Conservation (phyloP, 352 stramenopile species). For the Phytophthora idaei region DNA sequence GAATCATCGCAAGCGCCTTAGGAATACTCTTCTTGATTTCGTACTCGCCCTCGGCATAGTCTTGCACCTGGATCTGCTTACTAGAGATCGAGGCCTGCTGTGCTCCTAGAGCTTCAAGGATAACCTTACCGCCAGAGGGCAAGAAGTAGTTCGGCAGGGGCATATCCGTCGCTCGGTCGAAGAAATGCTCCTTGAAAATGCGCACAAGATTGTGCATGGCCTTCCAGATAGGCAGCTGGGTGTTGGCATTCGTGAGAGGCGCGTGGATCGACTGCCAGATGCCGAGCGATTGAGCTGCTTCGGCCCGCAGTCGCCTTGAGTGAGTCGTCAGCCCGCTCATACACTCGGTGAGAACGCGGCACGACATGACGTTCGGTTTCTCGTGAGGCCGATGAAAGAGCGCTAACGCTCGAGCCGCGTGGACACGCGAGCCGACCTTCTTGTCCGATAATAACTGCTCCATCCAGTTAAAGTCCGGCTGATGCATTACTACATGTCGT, state of each 20-base stretch:
- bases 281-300: constrained; percentile 75
- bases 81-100: constrained; percentile 83
- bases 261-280: constrained; percentile 90
- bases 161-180: constrained; percentile 82
- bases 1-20: constrained; percentile 76
- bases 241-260: constrained; percentile 81
- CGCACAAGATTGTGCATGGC: constrained; percentile 87
- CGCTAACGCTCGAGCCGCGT: constrained; percentile 74
- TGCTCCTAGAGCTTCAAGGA: constrained; percentile 76
- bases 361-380: constrained; percentile 89
- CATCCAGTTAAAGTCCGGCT: constrained; percentile 91
- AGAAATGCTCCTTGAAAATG: constrained; percentile 92
- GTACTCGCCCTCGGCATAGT: constrained; percentile 86
- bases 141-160: constrained; percentile 89
- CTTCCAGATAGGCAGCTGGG: constrained; percentile 83
- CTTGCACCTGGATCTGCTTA: constrained; percentile 87
- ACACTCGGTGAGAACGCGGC: constrained; percentile 81
- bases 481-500: constrained; percentile 85
- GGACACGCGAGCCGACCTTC: constrained; percentile 81
- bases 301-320: constrained; percentile 72
- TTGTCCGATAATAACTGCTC: constrained; percentile 86
- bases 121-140: constrained; percentile 81
- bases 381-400: constrained; percentile 84
- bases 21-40: constrained; percentile 90
- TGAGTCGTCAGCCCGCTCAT: constrained; percentile 88